A percentile compares a stretch with the other conserved stretches of the same genome.
Evolutionary conservation across 495 filamentous ascomycete genomes (phyloP).

Genomic region (Xylaria acuta): DNA sequence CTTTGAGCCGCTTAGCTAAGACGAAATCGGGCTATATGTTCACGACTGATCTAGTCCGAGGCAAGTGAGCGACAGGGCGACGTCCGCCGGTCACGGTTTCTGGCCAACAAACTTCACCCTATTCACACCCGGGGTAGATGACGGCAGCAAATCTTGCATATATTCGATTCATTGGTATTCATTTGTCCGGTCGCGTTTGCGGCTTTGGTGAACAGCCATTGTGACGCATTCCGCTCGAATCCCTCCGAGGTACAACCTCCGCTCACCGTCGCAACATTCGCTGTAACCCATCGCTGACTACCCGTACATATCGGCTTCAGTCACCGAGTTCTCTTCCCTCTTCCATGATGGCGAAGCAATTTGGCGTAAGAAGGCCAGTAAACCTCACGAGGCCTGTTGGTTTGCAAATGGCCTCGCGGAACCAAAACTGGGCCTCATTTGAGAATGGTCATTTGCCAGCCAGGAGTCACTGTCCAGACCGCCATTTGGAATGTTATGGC

Average conservation of each 20-base stretch:
- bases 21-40: neutral
- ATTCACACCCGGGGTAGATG: neutral
- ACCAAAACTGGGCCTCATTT: neutral
- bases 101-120: slow-evolving; percentile 6
- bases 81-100: neutral
- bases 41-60: neutral
- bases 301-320: neutral
- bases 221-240: neutral
- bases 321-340: neutral
- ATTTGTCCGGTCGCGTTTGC: neutral
- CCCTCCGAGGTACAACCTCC: neutral
- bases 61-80: neutral
- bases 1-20: neutral
- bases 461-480: neutral
- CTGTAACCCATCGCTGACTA: neutral
- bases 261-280: neutral
- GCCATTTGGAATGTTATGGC: neutral
- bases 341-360: neutral
- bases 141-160: neutral
- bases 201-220: neutral
- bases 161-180: neutral
- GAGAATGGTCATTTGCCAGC: neutral
- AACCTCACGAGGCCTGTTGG: neutral
- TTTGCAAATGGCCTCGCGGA: neutral
- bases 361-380: neutral